These are phyloP conservation scores for Eucalyptus cloeziana DNA, from an alignment of 345 rosid species.

Conservation along the genomic window DNA sequence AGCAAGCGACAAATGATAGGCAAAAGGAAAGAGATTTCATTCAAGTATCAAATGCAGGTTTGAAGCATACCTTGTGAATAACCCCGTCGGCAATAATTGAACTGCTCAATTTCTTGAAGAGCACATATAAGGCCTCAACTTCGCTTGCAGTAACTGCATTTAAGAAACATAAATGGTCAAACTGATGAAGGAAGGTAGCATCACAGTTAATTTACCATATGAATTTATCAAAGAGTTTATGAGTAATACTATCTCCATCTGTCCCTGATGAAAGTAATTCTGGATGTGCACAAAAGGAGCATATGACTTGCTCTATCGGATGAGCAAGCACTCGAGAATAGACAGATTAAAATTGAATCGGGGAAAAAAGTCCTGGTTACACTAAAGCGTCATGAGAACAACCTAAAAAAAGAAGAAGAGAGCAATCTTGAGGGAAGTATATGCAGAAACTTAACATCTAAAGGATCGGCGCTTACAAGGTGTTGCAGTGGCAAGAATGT, in stretches of 20 bases:
- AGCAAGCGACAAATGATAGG: neutral
- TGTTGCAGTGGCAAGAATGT: slow-evolving; percentile 61
- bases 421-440: neutral
- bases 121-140: slow-evolving; percentile 77
- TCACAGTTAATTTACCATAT: neutral
- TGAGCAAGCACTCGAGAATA: neutral
- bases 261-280: neutral
- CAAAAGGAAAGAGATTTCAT: neutral
- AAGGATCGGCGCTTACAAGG: slow-evolving; percentile 32
- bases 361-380: neutral
- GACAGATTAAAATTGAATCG: neutral
- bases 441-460: neutral
- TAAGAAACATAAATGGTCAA: neutral
- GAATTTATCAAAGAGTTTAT: neutral
- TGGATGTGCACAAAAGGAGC: neutral
- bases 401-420: neutral
- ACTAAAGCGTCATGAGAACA: neutral
- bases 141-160: slow-evolving; percentile 65
- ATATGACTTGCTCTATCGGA: neutral
- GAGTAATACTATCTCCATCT: neutral
- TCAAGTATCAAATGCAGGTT: neutral
- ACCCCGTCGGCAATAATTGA: slow-evolving; percentile 72
- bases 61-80: slow-evolving; percentile 62
- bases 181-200: neutral
- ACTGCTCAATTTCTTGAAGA: slow-evolving; percentile 80